Evolutionary conservation across 2,329 filamentous ascomycete genomes (phyloP), one percentile per base, ranked within the genome.

Genomic region (Colletotrichum sansevieriae): DNA sequence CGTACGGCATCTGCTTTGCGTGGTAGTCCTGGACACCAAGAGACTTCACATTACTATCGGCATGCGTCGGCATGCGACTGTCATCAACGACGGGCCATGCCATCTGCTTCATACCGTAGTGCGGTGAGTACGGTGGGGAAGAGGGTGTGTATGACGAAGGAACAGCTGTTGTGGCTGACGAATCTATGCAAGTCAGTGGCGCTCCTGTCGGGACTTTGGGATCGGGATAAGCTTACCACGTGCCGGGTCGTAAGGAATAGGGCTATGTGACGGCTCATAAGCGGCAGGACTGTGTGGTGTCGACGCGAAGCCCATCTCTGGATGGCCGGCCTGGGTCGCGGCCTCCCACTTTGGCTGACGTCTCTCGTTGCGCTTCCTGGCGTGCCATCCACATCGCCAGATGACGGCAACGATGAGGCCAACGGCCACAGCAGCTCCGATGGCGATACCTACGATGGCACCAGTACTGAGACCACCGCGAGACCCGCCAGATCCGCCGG

Each of bases 371-470:
- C 63, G 61, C 43, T 71, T 71, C 41, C 68, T 57, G 4, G 68
- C 68, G 18, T 63, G 67, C 41, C 70, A 67, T 3, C 64, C 51
- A 39, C 63, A 71, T 22, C 60, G 39, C 70, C 70, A 71, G 51
- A 70, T 39, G 33, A 71, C 20, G 22, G 65, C 37, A 7, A 57
- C 43, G 46, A 71, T 13, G 12, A 71, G 37, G 4, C 46, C 55
- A 9, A 73, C 49, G 1, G 63, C 69, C 5, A 65, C 61, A 1
- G 56, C 65, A 7, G 60, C 68, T 2, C 73, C 73, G 11, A 74
- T 56, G 37, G 70, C 73, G 29, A 73, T 74, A 3, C 72, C 73
- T 8, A 67, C 71, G 18, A 73, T 70, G 13, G 68, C 63, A 3
- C 69, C 73, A 3, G 63, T 65, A 3, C 56, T 41, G 9, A 73